Conservation (phyloP, 2,329 filamentous ascomycete species). For the Neurospora crassa region DNA sequence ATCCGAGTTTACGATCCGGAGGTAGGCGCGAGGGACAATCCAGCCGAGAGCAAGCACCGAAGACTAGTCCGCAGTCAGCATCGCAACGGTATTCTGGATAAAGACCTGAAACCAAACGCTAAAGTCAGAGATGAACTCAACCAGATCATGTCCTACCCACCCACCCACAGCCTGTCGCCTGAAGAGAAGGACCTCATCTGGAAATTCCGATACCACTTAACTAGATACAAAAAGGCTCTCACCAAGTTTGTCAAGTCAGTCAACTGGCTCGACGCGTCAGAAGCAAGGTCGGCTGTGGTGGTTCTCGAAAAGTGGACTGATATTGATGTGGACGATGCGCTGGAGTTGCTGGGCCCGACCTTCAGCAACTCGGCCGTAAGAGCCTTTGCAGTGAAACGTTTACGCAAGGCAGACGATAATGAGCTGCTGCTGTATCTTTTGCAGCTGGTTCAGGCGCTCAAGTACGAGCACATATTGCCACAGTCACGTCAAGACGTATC, state of each 20-base stretch:
- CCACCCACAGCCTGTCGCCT: conserved; percentile 75
- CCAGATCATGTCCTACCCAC: conserved; percentile 81
- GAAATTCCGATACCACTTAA: conserved; percentile 94
- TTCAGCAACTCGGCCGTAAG: conserved; percentile 84
- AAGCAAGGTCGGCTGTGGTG: conserved; percentile 82
- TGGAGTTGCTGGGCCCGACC: conserved; percentile 85
- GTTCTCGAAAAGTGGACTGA: conserved; percentile 90
- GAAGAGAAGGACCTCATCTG: conserved; percentile 95
- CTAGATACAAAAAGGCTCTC: conserved; percentile 80
- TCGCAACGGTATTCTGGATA: conserved; percentile 86
- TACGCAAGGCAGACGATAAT: conserved; percentile 86
- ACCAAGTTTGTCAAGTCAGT: conserved; percentile 98
- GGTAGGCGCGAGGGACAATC: conserved; percentile 80
- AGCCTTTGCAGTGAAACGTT: conserved; percentile 83
- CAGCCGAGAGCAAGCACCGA: conserved; percentile 89
- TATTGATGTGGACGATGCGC: conserved; percentile 91
- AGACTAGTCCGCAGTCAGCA: conserved; percentile 82
- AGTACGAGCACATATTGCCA: conserved; percentile 72
- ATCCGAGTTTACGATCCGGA: conserved; percentile 91
- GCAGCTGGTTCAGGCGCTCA: conserved; percentile 90
- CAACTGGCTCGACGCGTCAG: conserved; percentile 78
- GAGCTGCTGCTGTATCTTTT: conserved; percentile 86
- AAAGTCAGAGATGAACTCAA: conserved; percentile 94
- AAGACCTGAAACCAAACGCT: conserved; percentile 91
- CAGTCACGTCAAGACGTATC: conserved; percentile 51